Base-by-base conservation (phyloP, 805 yeast genomes). In the Tetrapisispora pingtungensis region DNA sequence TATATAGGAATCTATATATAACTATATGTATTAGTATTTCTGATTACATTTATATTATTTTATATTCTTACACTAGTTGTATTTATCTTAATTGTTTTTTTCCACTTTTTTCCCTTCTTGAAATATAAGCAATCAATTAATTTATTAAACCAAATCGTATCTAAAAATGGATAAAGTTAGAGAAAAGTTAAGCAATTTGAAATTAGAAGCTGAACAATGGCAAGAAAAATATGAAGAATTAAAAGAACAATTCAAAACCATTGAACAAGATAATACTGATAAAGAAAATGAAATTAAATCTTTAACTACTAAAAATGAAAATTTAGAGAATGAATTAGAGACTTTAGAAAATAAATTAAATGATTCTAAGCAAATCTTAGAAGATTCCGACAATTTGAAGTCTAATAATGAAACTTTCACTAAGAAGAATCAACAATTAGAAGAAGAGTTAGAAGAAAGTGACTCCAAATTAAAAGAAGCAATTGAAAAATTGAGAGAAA, bases 241-340 rank as follows among this genome's bases (percentile, higher is more conserved):
- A 59, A 69, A 80, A 49, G 79, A 74, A 51, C 81, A 80, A 66
- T 79, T 84, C 71, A 93, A 89, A 75, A 82, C 75, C 62, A 75
- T 90, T 67, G 97, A 90, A 69, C 97, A 90, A 71, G 95, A 87
- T 62, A 76, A 77, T 63, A 73, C 85, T 55, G 90, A 86, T 55
- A 89, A 89, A 72, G 98, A 93, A 67, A 90, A 93, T 73, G 93
- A 86, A 67, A 87, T 93, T 67, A 88, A 87, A 64, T 75, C 97
- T 5, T 78, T 93, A 68, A 81, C 89, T 51, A 88, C 94, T 72
- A 88, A 86, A 73, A 90, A 89, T 72, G 82, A 84, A 59, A 80
- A 81, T 43, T 76, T 90, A 61, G 98, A 90, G 70, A 82, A 77
- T 51, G 78, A 80, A 58, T 79, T 83, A 49, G 96, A 86, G 61